These are phyloP conservation scores for Rusavskia elegans DNA, from an alignment of 495 filamentous ascomycete genomes.

Conservation along the genomic window DNA sequence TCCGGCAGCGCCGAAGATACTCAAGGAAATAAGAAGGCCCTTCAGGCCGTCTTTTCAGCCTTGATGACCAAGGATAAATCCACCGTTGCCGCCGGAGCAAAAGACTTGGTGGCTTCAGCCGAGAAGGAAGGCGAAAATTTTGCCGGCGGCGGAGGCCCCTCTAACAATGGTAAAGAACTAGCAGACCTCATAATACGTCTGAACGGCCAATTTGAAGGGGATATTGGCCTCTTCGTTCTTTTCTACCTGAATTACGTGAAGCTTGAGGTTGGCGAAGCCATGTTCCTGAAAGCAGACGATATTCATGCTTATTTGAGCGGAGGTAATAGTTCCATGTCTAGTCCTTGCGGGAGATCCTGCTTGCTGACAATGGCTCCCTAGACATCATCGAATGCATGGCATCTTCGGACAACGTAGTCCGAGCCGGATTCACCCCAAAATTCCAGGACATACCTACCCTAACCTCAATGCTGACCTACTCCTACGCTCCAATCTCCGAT, in stretches of 20 bases:
- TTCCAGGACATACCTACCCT: constrained; percentile 92
- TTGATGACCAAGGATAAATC: constrained; percentile 64
- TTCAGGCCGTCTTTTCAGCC: constrained; percentile 55
- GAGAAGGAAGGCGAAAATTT: constrained; percentile 42
- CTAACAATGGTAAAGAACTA: constrained; percentile 49
- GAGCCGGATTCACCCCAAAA: constrained; percentile 93
- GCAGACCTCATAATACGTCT: constrained; percentile 61
- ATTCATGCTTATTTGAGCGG: constrained; percentile 94
- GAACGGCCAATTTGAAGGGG: constrained; percentile 59
- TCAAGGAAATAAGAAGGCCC: constrained; percentile 59
- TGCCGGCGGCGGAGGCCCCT: constrained; percentile 42
- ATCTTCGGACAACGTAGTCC: constrained; percentile 91
- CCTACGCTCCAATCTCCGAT: constrained; percentile 78
- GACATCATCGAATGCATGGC: constrained; percentile 99
- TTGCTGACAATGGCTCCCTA: not conserved
- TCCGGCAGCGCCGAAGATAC: constrained; percentile 40
- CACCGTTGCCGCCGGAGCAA: constrained; percentile 44
- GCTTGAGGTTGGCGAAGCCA: constrained; percentile 74
- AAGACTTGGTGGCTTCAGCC: constrained; percentile 56
- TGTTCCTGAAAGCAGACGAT: constrained; percentile 91
- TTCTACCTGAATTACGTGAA: constrained; percentile 75
- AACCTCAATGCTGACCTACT: constrained; percentile 87
- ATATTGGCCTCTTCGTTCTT: constrained; percentile 62
- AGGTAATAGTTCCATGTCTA: constrained; percentile 12
- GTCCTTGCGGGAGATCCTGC: not conserved